Base-by-base conservation (phyloP, 1,139 yeast genomes). In the Pichia inconspicua region DNA sequence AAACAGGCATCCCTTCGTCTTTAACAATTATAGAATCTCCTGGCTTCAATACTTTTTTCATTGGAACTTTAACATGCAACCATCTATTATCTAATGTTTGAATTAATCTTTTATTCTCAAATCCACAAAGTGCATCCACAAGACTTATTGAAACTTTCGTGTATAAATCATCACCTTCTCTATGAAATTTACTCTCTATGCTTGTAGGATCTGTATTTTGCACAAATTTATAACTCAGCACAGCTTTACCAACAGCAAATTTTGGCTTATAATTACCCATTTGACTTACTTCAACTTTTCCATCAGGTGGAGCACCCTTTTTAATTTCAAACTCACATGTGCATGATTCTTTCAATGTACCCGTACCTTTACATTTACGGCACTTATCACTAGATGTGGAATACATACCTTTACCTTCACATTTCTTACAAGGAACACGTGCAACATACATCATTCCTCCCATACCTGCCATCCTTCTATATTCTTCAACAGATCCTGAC, bases 1-100 rank as follows among this genome's bases (percentile, higher is more conserved):
- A 38, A 5, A 76, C 60, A 0, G 96, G 96, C 95, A 94, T 87
- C 1, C 98, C 98, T 64, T 90, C 97, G 41, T 79, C 78, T 38
- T 73, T 66, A 19, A 92, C 71, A 54, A 81, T 74, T 37, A 92
- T 66, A 51, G 71, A 75, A 53, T 86, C 86, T 15, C 86, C 84
- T 0, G 97, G 97, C 55, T 83, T 75, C 10, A 89, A 62, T 5
- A 92, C 96, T 63, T 84, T 84, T 0, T 92, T 94, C 12, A 75
- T 73, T 5, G 88, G 86, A 0, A 86, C 77, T 4, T 79, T 68
- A 34, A 86, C 66, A 47, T 74, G 73, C 27, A 90, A 66, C 27
- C 82, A 79, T 53, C 97, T 77, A 11, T 86, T 92, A 64, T 92
- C 97, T 49, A 90, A 72, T 58, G 88, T 95, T 54, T 77, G 77